Evolutionary conservation across 345 rosid genomes (phyloP).

Genomic region (Turritis glabra): DNA sequence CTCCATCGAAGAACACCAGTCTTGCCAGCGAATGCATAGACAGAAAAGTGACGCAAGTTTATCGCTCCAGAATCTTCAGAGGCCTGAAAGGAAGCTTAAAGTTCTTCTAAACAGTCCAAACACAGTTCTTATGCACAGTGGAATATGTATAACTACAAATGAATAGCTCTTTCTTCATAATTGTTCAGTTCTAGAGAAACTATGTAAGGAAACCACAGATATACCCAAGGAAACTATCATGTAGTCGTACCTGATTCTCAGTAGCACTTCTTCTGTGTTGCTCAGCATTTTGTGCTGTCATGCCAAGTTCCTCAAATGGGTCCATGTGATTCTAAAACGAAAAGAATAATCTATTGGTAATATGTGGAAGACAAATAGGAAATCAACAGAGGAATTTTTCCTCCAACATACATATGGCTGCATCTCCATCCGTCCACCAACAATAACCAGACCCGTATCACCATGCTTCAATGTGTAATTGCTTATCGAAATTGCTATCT

Average conservation of each 20-base stretch:
- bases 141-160: background rate
- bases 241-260: slow-evolving; percentile 70
- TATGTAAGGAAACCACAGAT: background rate
- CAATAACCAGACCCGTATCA: slow-evolving; percentile 79
- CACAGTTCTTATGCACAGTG: background rate
- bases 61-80: slow-evolving; percentile 73
- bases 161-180: slow-evolving; percentile 9
- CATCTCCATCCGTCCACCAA: slow-evolving; percentile 97
- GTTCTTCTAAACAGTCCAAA: slow-evolving; percentile 29
- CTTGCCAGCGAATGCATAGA: slow-evolving; percentile 87
- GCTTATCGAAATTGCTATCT: slow-evolving; percentile 74
- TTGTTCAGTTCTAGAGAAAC: slow-evolving; percentile 8
- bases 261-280: slow-evolving; percentile 85
- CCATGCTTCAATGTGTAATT: slow-evolving; percentile 89
- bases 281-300: slow-evolving; percentile 71
- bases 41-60: slow-evolving; percentile 85
- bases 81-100: slow-evolving; percentile 47
- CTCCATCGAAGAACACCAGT: slow-evolving; percentile 79
- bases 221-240: slow-evolving; percentile 1
- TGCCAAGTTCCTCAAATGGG: slow-evolving; percentile 87
- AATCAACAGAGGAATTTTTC: background rate
- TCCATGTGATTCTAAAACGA: slow-evolving; percentile 63
- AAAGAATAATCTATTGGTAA: background rate
- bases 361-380: slow-evolving; percentile 6
- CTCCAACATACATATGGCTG: slow-evolving; percentile 76